Percentiles rank a stretch among this genome's conserved stretches.
Conservation (phyloP, 192 early-diverging fungal genomes). For the Coemansia furcata region DNA sequence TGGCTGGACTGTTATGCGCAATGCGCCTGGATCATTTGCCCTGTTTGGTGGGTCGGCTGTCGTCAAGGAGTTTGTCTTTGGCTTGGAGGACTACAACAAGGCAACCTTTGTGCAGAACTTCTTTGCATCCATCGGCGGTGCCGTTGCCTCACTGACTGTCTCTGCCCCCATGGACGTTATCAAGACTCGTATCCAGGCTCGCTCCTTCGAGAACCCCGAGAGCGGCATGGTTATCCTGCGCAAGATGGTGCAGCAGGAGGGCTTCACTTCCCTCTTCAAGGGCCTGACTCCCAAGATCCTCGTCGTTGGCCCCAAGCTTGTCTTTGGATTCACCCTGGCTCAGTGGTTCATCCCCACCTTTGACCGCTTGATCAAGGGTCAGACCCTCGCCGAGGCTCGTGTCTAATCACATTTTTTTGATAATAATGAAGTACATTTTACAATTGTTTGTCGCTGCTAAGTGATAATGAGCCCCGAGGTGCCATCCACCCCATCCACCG, state of each 20-base stretch:
- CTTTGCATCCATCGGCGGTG: constrained; percentile 92
- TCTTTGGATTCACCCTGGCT: constrained; percentile 96
- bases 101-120: constrained; percentile 99
- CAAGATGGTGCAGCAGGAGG: constrained; percentile 91
- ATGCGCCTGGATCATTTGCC: constrained; percentile 98
- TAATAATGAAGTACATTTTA: background rate
- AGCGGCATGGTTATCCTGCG: constrained; percentile 82
- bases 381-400: background rate
- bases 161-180: constrained; percentile 97
- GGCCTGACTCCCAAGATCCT: constrained; percentile 84
- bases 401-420: background rate
- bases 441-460: constrained; percentile 1
- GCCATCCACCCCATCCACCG: constrained; percentile 42
- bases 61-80: constrained; percentile 91
- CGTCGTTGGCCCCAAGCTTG: constrained; percentile 93
- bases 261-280: constrained; percentile 94
- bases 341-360: constrained; percentile 85
- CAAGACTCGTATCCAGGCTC: constrained; percentile 98
- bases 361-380: constrained; percentile 42
- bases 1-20: constrained; percentile 94
- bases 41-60: constrained; percentile 91
- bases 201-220: constrained; percentile 83
- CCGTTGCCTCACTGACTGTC: constrained; percentile 89
- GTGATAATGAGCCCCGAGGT: constrained; percentile 38
- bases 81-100: constrained; percentile 85